These are phyloP conservation scores for Pseudogymnoascus sp. DNA, from an alignment of 2,329 filamentous ascomycete species.

Conservation along the genomic window DNA sequence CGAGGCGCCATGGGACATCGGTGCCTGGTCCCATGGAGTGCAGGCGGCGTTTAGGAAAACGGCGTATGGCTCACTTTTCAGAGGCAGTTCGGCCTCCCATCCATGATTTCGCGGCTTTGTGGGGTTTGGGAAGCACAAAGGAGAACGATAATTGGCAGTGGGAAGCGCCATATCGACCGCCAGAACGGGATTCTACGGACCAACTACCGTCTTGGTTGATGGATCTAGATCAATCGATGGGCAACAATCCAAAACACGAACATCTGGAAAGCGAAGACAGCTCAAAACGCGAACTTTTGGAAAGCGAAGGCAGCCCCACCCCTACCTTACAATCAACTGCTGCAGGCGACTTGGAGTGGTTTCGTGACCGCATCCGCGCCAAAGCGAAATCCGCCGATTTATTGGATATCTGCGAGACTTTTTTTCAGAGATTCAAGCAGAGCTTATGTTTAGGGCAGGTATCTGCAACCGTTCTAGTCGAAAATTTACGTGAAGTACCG, in stretches of 20 bases:
- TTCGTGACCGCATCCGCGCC: neutral
- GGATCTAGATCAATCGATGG: constrained; percentile 6
- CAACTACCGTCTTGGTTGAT: constrained; percentile 21
- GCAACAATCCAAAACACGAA: neutral
- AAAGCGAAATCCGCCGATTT: neutral
- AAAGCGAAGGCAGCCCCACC: neutral
- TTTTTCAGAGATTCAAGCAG: constrained; percentile 20
- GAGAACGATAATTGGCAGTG: constrained; percentile 27
- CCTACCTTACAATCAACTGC: neutral
- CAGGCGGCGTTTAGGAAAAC: constrained; percentile 27
- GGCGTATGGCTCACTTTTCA: constrained; percentile 26
- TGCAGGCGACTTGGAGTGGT: neutral
- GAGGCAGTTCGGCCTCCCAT: constrained; percentile 18
- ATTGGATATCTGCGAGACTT: constrained; percentile 15
- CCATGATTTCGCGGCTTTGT: constrained; percentile 15
- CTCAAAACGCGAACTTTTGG: neutral
- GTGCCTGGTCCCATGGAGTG: constrained; percentile 30
- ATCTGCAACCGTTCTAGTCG: constrained; percentile 13
- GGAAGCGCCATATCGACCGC: constrained; percentile 22
- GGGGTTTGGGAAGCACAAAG: constrained; percentile 20
- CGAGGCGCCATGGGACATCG: constrained; percentile 29
- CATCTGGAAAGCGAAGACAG: neutral
- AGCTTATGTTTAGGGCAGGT: constrained; percentile 21
- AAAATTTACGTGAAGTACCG: constrained; percentile 13
- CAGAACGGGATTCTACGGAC: neutral